Conservation (phyloP, 2,329 filamentous ascomycete species). For the Helotiales sp. region DNA sequence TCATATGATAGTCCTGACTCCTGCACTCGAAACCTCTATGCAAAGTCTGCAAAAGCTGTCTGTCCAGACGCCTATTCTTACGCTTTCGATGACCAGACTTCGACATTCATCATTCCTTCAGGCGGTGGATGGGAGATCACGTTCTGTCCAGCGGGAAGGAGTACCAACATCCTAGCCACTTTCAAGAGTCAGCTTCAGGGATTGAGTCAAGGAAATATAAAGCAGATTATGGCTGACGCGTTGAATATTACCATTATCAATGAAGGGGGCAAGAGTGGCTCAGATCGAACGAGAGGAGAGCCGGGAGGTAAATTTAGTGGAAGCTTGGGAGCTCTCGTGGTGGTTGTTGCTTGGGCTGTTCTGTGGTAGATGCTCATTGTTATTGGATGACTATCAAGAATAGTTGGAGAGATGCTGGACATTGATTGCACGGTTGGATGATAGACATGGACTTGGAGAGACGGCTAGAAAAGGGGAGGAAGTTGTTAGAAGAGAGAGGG, state of each 20-base stretch:
- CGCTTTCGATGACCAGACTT: constrained; percentile 60
- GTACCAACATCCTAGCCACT: constrained; percentile 57
- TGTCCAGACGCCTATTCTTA: constrained; percentile 87
- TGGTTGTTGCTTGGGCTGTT: constrained; percentile 30
- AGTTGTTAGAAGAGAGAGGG: neutral
- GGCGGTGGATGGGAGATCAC: constrained; percentile 78
- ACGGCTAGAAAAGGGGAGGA: neutral
- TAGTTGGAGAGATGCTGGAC: constrained; percentile 1
- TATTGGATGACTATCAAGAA: too few relatives aligned
- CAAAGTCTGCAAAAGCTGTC: constrained; percentile 67
- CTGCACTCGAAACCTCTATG: constrained; percentile 70
- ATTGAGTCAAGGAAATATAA: constrained; percentile 43
- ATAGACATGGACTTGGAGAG: constrained; percentile 2
- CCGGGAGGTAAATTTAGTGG: neutral
- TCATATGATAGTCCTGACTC: constrained; percentile 60
- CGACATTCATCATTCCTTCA: constrained; percentile 61
- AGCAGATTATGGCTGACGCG: constrained; percentile 33
- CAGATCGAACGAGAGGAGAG: constrained; percentile 15
- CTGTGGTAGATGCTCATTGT: constrained; percentile 19
- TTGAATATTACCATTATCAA: constrained; percentile 36
- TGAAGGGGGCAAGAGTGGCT: constrained; percentile 16
- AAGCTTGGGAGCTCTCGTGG: constrained; percentile 31
- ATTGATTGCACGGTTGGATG: neutral
- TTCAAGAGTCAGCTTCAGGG: constrained; percentile 50
- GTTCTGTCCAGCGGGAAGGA: constrained; percentile 68